Percentiles rank a stretch among this genome's conserved stretches.
Conservation (phyloP, 1,284 basidiomycete species). For the Marasmius tenuissimus region DNA sequence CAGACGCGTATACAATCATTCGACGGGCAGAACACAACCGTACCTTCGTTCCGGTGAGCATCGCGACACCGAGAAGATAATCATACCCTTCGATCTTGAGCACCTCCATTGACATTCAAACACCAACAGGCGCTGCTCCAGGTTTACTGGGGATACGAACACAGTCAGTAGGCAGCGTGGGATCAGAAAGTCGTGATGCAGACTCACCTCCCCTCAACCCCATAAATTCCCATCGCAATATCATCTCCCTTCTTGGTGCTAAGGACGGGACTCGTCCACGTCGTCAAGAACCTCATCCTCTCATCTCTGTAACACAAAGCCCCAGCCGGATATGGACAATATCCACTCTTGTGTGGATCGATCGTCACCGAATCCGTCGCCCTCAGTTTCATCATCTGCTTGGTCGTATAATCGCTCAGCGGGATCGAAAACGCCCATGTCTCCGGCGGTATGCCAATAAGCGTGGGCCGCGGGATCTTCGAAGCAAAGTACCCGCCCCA, state of each 20-base stretch:
- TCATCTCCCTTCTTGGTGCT: constrained; percentile 23
- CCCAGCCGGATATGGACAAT: constrained; percentile 46
- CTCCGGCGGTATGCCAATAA: neutral
- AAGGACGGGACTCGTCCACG: constrained; percentile 40
- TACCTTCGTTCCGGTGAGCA: constrained; percentile 35
- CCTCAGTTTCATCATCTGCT: constrained; percentile 25
- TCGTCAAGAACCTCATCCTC: constrained; percentile 38
- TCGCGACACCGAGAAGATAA: constrained; percentile 36
- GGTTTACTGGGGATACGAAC: constrained; percentile 39
- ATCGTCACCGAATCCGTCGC: constrained; percentile 41
- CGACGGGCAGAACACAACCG: constrained; percentile 5
- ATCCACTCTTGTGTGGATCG: constrained; percentile 49
- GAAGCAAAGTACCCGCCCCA: constrained; percentile 48
- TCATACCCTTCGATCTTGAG: constrained; percentile 37
- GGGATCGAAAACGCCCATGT: constrained; percentile 22
- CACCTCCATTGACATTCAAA: constrained; percentile 34
- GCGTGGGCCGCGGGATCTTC: constrained; percentile 24
- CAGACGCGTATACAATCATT: constrained; percentile 6
- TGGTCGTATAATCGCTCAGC: constrained; percentile 22
- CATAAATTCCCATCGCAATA: constrained; percentile 41
- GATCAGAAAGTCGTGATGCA: neutral
- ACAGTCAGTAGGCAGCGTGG: neutral
- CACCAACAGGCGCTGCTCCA: constrained; percentile 38
- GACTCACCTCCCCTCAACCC: constrained; percentile 44
- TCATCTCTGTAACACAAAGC: constrained; percentile 42